Base-by-base conservation (phyloP, 306 rosid species). In the Glycine soja region DNA sequence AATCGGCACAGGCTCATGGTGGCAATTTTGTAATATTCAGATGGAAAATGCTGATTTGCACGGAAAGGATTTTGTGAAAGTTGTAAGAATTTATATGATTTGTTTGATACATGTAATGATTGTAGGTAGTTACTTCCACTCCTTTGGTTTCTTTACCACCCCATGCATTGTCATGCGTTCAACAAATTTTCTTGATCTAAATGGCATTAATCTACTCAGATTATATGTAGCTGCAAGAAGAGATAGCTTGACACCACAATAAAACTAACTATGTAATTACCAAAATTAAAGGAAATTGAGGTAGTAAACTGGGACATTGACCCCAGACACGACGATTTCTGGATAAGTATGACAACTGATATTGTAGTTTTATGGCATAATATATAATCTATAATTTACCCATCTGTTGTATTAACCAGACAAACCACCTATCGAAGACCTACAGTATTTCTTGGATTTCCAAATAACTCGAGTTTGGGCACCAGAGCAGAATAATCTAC, bases 371-470 rank as follows among this genome's bases (percentile, higher is more conserved):
- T 5, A 14, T 36, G 3, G 4, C 0, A 64, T 64, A 14, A 14
- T 36, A 9, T 64, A 36, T 46, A 5, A 42, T 42, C 46, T 5
- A 57, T 34, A 14, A 64, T 64, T 64, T 16, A 64, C 46, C 4
- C 13, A 3, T 36, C 24, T 34, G 47, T 43, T 64, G 36, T 64
- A 64, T 64, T 43, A 16, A 36, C 70, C 70, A 64, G 70, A 64
- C 47, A 64, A 64, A 36, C 70, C 70, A 6, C 70, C 70, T 43
- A 64, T 64, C 10, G 70, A 64, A 36, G 70, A 64, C 38, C 70
- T 64, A 14, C 70, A 64, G 47, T 64, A 64, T 64, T 64, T 64
- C 70, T 64, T 64, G 70, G 70, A 64, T 64, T 64, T 64, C 47
- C 70, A 64, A n/a, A 36, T 64, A 34, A 16, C 47, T 64, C 70